Base-by-base conservation (phyloP, 495 filamentous ascomycete species). In the Podospora tetraspora region DNA sequence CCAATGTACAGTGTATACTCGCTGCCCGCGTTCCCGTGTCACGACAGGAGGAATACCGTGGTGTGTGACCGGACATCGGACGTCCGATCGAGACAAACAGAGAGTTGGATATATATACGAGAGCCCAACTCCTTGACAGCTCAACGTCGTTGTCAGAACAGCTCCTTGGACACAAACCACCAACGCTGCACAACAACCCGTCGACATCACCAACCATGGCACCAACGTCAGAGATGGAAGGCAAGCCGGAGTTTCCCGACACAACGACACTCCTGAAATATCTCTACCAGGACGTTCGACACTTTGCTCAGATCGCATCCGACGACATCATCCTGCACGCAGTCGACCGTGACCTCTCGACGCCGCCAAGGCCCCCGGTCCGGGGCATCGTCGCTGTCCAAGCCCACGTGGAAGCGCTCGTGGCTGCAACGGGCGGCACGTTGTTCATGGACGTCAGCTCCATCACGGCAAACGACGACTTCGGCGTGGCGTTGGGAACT, bases 401-500 rank as follows among this genome's bases (percentile, higher is more conserved):
- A 61, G 68, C 62, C 10, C 70, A 76, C 66, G 72, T 73, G 24
- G 71, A 77, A 1, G 68, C 67, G 1, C 66, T 78, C 0, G 25
- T 78, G 2, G 68, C 57, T 0, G 66, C 72, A 7, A 68, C 71
- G 23, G 66, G 70, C 7, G 67, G 71, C 0, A 70, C 68, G 11
- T 34, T 78, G 2, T 34, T 61, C 34, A 77, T 78, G 76, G 67
- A 72, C 2, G 75, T 78, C 1, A 60, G 71, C 63, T 62, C 34
- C 8, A 61, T 78, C 12, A 32, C 22, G 0, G 68, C 69, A 0
- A 69, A 68, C 24, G 63, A 62, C 11, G 6, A 67, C 56, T 77
- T 76, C 61, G 76, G 72, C 37, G 66, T 64, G 3, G 75, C 74
- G 0, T 52, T 73, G 63, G 76, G 76, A 0, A 57, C 43, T 1